phyloP scores from a whole-genome alignment of 2,329 filamentous ascomycete species.

The Fusarium austroafricanum region DNA sequence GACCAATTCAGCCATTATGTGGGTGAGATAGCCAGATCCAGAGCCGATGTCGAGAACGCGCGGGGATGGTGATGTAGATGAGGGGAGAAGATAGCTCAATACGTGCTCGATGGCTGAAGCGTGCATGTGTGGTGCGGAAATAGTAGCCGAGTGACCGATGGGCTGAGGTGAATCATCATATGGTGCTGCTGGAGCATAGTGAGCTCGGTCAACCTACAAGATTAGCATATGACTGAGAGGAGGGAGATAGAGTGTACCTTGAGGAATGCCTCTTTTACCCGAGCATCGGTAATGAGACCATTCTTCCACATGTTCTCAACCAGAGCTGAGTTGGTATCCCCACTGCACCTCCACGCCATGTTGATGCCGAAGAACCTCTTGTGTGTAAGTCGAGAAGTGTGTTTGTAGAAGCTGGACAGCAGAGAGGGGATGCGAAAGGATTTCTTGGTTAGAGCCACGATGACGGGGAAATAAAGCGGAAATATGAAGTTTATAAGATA shows the following conservation, averaged over 20 bases:
- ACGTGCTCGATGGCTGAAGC: slow-evolving; percentile 64
- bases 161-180: slow-evolving; percentile 72
- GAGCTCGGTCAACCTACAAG: slow-evolving; percentile 81
- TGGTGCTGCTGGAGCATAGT: slow-evolving; percentile 78
- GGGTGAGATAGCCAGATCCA: slow-evolving; percentile 86
- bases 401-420: neutral
- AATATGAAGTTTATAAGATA: too few relatives aligned
- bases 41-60: slow-evolving; percentile 80
- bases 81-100: slow-evolving; percentile 57
- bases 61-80: slow-evolving; percentile 50
- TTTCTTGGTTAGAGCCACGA: slow-evolving; percentile 27
- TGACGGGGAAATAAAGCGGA: neutral
- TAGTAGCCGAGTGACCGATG: slow-evolving; percentile 68
- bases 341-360: slow-evolving; percentile 94
- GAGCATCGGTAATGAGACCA: slow-evolving; percentile 76
- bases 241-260: slow-evolving; percentile 59
- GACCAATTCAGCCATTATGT: slow-evolving; percentile 84
- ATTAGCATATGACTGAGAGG: neutral
- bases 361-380: slow-evolving; percentile 36
- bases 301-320: slow-evolving; percentile 81
- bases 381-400: slow-evolving; percentile 12
- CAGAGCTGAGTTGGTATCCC: slow-evolving; percentile 77
- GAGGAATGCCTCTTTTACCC: slow-evolving; percentile 84
- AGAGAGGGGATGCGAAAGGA: neutral
- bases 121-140: slow-evolving; percentile 72